A percentile compares a stretch with the other conserved stretches of the same genome.
Evolutionary conservation across 1,139 yeast genomes (phyloP).

Genomic region (Hyphopichia pseudoburtonii): DNA sequence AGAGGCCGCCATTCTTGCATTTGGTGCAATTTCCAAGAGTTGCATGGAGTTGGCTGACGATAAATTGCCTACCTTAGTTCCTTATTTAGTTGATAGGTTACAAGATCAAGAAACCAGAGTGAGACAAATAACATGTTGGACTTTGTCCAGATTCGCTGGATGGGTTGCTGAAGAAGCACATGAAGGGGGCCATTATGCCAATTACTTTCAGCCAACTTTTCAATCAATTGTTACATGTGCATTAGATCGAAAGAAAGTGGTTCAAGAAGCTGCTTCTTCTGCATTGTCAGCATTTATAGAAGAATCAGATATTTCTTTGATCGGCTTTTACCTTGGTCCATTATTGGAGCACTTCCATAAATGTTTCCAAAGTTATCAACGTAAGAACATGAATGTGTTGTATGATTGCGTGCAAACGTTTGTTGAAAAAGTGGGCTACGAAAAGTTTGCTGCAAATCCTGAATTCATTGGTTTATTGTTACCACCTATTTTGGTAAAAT

Average conservation of each 20-base stretch:
- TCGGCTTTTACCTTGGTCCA: slow-evolving; percentile 50
- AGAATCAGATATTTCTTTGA: slow-evolving; percentile 63
- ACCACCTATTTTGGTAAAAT: slow-evolving; percentile 79
- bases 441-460: slow-evolving; percentile 51
- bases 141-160: slow-evolving; percentile 76
- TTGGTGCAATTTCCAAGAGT: slow-evolving; percentile 94
- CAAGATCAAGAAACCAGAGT: slow-evolving; percentile 80
- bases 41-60: slow-evolving; percentile 71
- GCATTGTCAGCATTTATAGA: slow-evolving; percentile 84
- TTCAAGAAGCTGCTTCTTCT: slow-evolving; percentile 91
- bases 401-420: slow-evolving; percentile 94
- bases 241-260: slow-evolving; percentile 82
- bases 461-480: slow-evolving; percentile 61
- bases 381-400: slow-evolving; percentile 74
- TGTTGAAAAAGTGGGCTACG: slow-evolving; percentile 71
- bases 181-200: slow-evolving; percentile 61
- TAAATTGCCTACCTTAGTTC: slow-evolving; percentile 78
- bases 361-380: slow-evolving; percentile 77
- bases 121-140: slow-evolving; percentile 94
- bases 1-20: slow-evolving; percentile 90
- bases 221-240: slow-evolving; percentile 74
- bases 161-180: slow-evolving; percentile 77
- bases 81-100: slow-evolving; percentile 79
- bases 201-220: slow-evolving; percentile 73
- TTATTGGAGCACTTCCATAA: slow-evolving; percentile 67